Evolutionary conservation across 2,329 filamentous ascomycete genomes (phyloP), one percentile per base, ranked within the genome.

Genomic region (Epicoccum sorghinum): DNA sequence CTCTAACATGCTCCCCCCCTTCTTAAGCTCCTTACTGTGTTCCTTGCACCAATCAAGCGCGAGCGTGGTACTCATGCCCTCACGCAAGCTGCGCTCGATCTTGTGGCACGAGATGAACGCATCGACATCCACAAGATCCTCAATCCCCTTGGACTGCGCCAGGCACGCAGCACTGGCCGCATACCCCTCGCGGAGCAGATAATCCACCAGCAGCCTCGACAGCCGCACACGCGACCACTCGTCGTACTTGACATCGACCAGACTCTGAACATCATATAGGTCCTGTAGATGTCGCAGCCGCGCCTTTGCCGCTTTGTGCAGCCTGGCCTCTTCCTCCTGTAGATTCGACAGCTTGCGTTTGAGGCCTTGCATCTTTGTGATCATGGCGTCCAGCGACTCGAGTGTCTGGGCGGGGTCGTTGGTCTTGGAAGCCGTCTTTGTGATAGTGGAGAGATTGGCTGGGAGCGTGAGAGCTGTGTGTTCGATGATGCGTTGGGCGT

Each of bases 201-300:
- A 96, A 71, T 99, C 95, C n/a, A 96, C 90, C 42, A 99, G 77
- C 53, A 98, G 78, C 14, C 95, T 82, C 75, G 96, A 89, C 39
- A 99, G 80, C 22, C 95, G 82, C 35, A 85, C 85, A 49, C 90
- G 85, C 57, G 89, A 91, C 95, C 95, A 99, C 52, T 85, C 81
- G 70, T 98, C 93, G 77, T 98, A 99, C 70, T 91, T 91, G 64
- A 96, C 91, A 72, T 99, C 95, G 47, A 91, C 89, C 57, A 97
- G 81, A 57, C 86, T 90, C 52, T 89, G 84, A 66, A 98, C 90
- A 39, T 83, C 77, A 73, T 95, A 91, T 4, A 99, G 81, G 63
- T 92, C 86, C 62, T 90, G 85, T 30, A 99, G 80, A 76, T 99
- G 93, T 24, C 84, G 80, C 54, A 96, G 86, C 29, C 95, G 86